Evolutionary conservation across 352 stramenopile species (phyloP), one percentile per base, ranked within the genome.

Genomic region (Phytophthora syringae): DNA sequence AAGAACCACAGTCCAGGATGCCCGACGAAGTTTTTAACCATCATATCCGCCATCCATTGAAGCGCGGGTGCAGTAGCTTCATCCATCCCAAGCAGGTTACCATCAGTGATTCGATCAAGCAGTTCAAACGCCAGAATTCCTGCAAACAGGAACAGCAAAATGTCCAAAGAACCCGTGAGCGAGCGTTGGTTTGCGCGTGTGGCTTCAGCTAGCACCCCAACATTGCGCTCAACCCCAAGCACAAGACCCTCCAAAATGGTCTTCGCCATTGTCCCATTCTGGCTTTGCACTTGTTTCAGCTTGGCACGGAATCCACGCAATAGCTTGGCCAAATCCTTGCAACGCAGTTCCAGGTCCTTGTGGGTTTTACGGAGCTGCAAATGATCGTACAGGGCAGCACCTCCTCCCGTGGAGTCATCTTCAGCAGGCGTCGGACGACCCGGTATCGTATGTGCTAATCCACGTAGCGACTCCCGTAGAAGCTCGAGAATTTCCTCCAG

Each of bases 401-500:
- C 94, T 20, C 53, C 58, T 6, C 59, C 69, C 1, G 80, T 85
- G 48, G 95, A 72, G 56, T 98, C 95, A 25, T 84, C 77, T 7
- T 95, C 94, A 52, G 97, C 90, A 20, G 80, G 81, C 13, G 39
- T 68, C 18, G 64, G 64, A 13, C 70, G 44, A 5, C 39, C 54
- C 1, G 97, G 96, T 13, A 99, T 89, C 11, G 59, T 68, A 10
- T 61, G 64, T 39, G 95, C 74, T 45, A 98, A 92, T 21, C 92
- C 80, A 28, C 89, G 89, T 40, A 99, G 86, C 22, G 96, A 98
- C 57, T 99, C 97, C 1, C 88, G 78, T 25, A 99, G 66, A 40
- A 99, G 97, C 30, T 92, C 93, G 20, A 99, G 76, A 36, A 99
- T 98, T 80, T 99, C 96, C 65, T 99, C 95, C 13, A 99, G 72